These are phyloP conservation scores for Botryotinia globosa DNA, from an alignment of 2,329 filamentous ascomycete genomes.

Conservation along the genomic window DNA sequence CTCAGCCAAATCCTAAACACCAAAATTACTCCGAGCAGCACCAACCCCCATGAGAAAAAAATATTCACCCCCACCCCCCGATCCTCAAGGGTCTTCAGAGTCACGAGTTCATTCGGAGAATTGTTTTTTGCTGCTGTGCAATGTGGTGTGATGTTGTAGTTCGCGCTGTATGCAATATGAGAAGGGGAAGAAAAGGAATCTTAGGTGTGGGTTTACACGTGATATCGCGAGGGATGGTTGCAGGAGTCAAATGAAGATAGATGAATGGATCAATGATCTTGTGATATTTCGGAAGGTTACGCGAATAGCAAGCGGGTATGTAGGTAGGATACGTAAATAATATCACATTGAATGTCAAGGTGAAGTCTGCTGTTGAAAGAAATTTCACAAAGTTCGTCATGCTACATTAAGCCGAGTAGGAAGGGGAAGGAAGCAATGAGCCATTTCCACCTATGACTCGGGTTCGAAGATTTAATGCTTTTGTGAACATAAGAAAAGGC, in stretches of 20 bases:
- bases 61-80: background rate
- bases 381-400: constrained; percentile 8
- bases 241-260: background rate
- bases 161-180: background rate
- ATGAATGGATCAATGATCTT: background rate
- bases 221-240: background rate
- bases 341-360: background rate
- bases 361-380: background rate
- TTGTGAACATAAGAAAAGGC: constrained; percentile 6
- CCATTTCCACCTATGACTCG: background rate
- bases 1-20: background rate
- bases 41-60: background rate
- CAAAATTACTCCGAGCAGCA: background rate
- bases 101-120: background rate
- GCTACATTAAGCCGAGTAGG: constrained; percentile 13
- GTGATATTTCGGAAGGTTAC: background rate
- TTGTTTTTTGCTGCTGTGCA: background rate
- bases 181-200: background rate
- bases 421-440: background rate
- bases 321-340: background rate
- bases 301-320: background rate
- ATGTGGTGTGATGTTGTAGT: background rate
- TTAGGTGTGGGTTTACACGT: background rate
- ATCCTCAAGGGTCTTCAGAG: background rate
- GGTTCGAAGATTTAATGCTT: constrained; percentile 1